Base-by-base conservation (phyloP, 495 filamentous ascomycete genomes). In the Barbatosphaeria neglecta region DNA sequence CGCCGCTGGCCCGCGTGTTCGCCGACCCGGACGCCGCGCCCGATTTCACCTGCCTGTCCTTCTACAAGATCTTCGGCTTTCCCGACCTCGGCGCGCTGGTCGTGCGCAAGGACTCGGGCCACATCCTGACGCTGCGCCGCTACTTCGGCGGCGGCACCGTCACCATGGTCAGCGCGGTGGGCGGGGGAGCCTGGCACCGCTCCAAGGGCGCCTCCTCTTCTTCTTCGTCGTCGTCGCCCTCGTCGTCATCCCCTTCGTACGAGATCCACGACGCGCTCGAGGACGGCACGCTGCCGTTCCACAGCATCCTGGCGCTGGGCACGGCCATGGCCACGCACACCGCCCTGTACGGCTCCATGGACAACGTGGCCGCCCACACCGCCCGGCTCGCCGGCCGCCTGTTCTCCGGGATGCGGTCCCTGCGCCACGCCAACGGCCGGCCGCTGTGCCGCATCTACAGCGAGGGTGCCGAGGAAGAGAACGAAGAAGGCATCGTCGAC, bases 51-150 rank as follows among this genome's bases (percentile, higher is more conserved):
- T 78, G 75, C 28, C 48, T 88, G 19, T 84, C 80, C 8, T 78
- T 89, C 56, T 88, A 89, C 62, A 90, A 90, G 62, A 84, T 89
- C 44, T 89, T 89, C 56, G 85, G 85, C 13, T 85, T 86, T 47
- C 85, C 85, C 0, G 80, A 89, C 46, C 69, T 90, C 15, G 86
- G 85, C 1, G 84, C 75, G 5, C 60, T 90, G 19, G 72, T 87
- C 31, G 72, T 89, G 11, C 74, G 82, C 22, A 80, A 72, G 52
- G 66, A 70, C 17, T 78, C 81, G 18, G 78, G 75, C 1, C 69
- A 78, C 38, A 73, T 84, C 31, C 70, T 90, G 9, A 63, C 69
- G 41, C 67, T 77, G 42, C 70, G 83, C 23, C 76, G 70, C 43
- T 88, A 83, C 56, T 90, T 90, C 56, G 85, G 84, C 24, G 85